Base-by-base conservation (phyloP, 208 protist species). In the Herpetomonas tarakana region DNA sequence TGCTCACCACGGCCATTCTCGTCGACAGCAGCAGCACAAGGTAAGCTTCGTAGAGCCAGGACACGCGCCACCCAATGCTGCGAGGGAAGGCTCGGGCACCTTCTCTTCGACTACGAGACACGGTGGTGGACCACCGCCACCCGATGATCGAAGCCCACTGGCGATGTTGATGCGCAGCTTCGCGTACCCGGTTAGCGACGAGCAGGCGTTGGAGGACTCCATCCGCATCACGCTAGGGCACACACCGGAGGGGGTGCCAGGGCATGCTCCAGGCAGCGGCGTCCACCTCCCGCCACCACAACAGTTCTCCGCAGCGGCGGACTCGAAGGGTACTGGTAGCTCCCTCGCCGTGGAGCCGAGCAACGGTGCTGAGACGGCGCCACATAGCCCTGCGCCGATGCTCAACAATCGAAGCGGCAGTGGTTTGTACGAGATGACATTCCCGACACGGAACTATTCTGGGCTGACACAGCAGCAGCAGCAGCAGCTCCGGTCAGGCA, bases 151-250 rank as follows among this genome's bases (percentile, higher is more conserved):
- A 6, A 41, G 35, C 35, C 59, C 67, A 55, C 54, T 66, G 21
- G 45, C 30, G 22, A 35, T 74, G 56, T 51, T 74, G 25, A 59
- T 64, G 35, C 52, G 61, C 38, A 74, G 68, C 52, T 71, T 76
- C 31, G 60, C 62, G 11, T 55, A 69, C 38, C 71, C 71, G 0
- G 56, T 76, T 22, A 71, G 56, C 45, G 71, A 76, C 44, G 60
- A 2, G 16, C 63, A 67, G 56, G 64, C 64, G 12, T 44, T 76
- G 25, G 64, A 64, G 26, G 61, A 64, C 53, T 62, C 52, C 0
- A 54, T 67, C 35, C 71, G 65, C n/a, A 58, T 67, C 54, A 62
- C 58, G 9, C 61, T 76, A 0, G 71, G 71, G 2, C 59, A 68
- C 1, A 56, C 71, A 28, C 56, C 61, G 25, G 38, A 67, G 39